These are phyloP conservation scores for Backusella mclennaniae DNA, from an alignment of 192 early-diverging fungal species.

Conservation along the genomic window DNA sequence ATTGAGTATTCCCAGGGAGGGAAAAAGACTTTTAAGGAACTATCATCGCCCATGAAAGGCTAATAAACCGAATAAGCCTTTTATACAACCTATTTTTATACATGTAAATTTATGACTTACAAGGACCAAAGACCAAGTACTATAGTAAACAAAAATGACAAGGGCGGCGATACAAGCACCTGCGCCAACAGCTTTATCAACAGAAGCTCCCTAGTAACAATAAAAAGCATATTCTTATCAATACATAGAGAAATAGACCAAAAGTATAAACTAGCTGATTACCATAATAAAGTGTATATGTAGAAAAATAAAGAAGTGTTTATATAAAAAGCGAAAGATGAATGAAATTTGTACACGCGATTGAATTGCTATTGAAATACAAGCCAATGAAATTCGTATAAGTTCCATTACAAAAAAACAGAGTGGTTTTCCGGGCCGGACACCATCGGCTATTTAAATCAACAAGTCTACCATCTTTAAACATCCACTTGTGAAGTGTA, in stretches of 20 bases:
- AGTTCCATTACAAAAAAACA: background rate
- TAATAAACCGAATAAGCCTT: constrained; percentile 21
- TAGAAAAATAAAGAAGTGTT: background rate
- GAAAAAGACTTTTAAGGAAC: constrained; percentile 75
- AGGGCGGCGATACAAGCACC: constrained; percentile 65
- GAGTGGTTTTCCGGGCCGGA: background rate
- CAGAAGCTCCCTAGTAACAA: constrained; percentile 38
- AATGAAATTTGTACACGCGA: constrained; percentile 3
- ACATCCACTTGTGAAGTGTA: background rate
- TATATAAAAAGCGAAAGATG: background rate
- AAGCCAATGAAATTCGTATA: background rate
- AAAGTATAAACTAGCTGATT: background rate
- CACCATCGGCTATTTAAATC: background rate
- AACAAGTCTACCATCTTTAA: background rate
- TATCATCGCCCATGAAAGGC: constrained; percentile 81
- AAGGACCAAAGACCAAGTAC: constrained; percentile 87
- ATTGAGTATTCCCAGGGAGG: constrained; percentile 86
- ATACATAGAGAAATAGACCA: background rate
- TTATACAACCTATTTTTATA: background rate
- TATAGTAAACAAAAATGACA: constrained; percentile 85
- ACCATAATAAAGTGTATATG: background rate
- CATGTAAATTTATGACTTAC: constrained; percentile 36
- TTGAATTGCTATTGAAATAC: background rate
- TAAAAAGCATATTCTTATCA: background rate
- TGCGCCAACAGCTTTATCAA: constrained; percentile 83